Conservation (phyloP, 768 basidiomycete species). For the Tricholoma hemisulphureum region DNA sequence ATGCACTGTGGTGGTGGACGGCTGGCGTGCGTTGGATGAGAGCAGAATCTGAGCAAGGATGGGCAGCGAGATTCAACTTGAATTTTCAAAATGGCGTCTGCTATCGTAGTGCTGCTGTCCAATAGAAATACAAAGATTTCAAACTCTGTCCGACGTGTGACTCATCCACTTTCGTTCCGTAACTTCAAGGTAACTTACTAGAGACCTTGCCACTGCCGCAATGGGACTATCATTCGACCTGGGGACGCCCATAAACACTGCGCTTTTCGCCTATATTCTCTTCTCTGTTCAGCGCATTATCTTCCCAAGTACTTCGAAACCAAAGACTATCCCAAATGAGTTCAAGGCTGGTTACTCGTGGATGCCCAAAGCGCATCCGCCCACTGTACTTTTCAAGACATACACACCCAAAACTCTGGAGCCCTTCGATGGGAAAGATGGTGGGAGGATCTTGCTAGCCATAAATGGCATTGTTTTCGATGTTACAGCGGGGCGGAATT, state of each 20-base stretch:
- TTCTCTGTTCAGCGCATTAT: slow-evolving; percentile 75
- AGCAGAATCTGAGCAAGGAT: slow-evolving; percentile 19
- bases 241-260: slow-evolving; percentile 78
- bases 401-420: slow-evolving; percentile 78
- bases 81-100: too few relatives aligned
- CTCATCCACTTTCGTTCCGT: too few relatives aligned
- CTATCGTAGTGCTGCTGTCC: too few relatives aligned
- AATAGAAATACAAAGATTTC: too few relatives aligned
- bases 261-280: slow-evolving; percentile 72
- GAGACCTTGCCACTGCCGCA: too few relatives aligned
- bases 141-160: background rate
- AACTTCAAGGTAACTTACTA: too few relatives aligned
- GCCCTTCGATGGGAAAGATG: slow-evolving; percentile 62
- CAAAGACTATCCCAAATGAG: slow-evolving; percentile 55
- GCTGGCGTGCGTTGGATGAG: slow-evolving; percentile 23
- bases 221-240: slow-evolving; percentile 48
- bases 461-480: slow-evolving; percentile 92
- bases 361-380: slow-evolving; percentile 83
- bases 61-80: background rate
- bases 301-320: slow-evolving; percentile 59
- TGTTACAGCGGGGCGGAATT: slow-evolving; percentile 82
- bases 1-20: slow-evolving; percentile 12
- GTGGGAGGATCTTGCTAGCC: slow-evolving; percentile 74
- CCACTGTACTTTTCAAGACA: slow-evolving; percentile 70
- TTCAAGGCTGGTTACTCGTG: slow-evolving; percentile 88